These are phyloP conservation scores for Syzygium grande DNA, from an alignment of 345 rosid genomes.

Conservation along the genomic window DNA sequence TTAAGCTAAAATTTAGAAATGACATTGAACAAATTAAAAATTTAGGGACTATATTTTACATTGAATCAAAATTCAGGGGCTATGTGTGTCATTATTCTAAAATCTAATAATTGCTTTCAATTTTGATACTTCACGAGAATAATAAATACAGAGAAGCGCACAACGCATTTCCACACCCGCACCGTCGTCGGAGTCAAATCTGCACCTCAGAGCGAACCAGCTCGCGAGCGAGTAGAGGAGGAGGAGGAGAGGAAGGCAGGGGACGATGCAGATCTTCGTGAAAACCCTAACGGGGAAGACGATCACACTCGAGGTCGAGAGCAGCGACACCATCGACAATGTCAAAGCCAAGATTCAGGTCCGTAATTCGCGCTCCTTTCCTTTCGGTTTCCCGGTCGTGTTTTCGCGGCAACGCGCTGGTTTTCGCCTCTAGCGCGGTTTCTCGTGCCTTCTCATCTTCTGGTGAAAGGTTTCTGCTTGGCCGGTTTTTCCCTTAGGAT, in stretches of 20 bases:
- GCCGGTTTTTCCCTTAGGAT: background rate
- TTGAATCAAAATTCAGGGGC: accelerated
- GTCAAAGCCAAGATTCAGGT: conserved; percentile 22
- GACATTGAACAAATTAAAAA: accelerated
- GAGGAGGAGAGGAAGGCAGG: background rate
- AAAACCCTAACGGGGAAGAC: conserved; percentile 22
- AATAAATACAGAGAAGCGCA: background rate
- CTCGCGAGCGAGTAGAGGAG: background rate
- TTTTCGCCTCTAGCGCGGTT: background rate
- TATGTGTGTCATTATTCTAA: background rate
- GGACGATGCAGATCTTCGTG: conserved; percentile 20
- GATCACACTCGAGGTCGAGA: conserved; percentile 18
- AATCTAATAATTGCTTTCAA: too few relatives aligned
- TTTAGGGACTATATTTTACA: accelerated
- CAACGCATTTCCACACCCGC: background rate
- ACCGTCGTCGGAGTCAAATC: background rate
- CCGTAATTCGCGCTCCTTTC: background rate
- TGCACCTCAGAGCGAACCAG: background rate
- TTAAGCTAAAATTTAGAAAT: accelerated
- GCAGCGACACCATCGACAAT: conserved; percentile 17
- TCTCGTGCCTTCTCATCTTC: background rate
- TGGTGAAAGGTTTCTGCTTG: background rate
- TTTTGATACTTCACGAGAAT: background rate
- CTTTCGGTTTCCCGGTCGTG: background rate
- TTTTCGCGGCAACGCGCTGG: background rate